Evolutionary conservation across 2,329 filamentous ascomycete genomes (phyloP).

Genomic region (Colletotrichum sp.): DNA sequence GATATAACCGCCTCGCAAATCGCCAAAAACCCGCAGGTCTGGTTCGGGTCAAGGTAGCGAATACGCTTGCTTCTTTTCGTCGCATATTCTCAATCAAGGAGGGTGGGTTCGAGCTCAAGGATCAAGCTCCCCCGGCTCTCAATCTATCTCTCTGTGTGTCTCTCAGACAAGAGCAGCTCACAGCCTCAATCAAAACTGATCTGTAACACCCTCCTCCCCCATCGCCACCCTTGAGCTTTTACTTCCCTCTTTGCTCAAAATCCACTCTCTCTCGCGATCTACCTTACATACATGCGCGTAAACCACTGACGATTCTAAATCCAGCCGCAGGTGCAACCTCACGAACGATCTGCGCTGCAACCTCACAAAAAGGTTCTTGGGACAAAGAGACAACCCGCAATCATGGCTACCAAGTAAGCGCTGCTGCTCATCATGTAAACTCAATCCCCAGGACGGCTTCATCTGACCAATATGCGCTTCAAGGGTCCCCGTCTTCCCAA

Average conservation of each 20-base stretch:
- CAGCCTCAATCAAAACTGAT: constrained; percentile 8
- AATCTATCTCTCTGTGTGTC: not conserved
- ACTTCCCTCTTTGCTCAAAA: not conserved
- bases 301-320: not conserved
- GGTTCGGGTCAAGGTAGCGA: not conserved
- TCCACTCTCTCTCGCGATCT: not conserved
- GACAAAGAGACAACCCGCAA: not conserved
- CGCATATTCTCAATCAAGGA: not conserved
- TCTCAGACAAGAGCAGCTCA: not conserved
- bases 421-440: not conserved
- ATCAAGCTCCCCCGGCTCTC: not conserved
- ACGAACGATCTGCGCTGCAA: not conserved
- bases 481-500: constrained; percentile 36
- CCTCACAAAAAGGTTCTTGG: not conserved
- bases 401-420: constrained; percentile 6
- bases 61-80: not conserved
- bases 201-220: constrained; percentile 4
- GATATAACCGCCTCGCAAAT: not conserved
- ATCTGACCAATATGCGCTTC: not conserved
- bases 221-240: not conserved
- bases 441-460: not conserved
- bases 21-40: not conserved
- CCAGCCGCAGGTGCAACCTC: not conserved
- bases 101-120: not conserved
- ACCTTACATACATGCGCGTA: not conserved